phyloP scores from a whole-genome alignment of 1,284 basidiomycete species.

The Naganishia albida region DNA sequence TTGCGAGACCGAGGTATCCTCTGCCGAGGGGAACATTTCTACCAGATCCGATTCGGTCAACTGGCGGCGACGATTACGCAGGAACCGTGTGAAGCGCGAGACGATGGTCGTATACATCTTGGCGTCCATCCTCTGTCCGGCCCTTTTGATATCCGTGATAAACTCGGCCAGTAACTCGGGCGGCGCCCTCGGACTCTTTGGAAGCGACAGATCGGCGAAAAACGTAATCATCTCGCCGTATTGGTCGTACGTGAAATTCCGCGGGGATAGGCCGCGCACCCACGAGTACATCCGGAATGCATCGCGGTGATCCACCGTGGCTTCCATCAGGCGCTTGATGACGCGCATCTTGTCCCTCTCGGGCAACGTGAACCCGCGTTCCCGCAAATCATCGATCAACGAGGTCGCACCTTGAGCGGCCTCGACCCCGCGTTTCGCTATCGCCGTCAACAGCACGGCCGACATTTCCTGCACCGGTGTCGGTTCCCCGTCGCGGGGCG shows the following conservation, averaged over 20 bases:
- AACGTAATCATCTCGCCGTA: constrained; percentile 65
- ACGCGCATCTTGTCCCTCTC: constrained; percentile 59
- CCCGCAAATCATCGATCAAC: constrained; percentile 62
- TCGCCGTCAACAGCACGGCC: not conserved
- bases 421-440: constrained; percentile 23
- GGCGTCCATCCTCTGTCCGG: constrained; percentile 62
- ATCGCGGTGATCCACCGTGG: constrained; percentile 59
- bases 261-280: constrained; percentile 53
- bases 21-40: constrained; percentile 31
- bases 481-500: not conserved
- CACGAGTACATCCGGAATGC: constrained; percentile 66
- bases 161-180: constrained; percentile 72
- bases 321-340: constrained; percentile 64
- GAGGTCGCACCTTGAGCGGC: constrained; percentile 1
- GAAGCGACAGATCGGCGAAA: constrained; percentile 63
- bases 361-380: constrained; percentile 50
- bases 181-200: constrained; percentile 57
- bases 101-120: constrained; percentile 74
- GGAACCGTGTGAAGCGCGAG: constrained; percentile 25
- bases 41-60: constrained; percentile 10
- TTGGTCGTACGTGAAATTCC: constrained; percentile 60
- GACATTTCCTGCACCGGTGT: constrained; percentile 17
- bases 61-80: constrained; percentile 24
- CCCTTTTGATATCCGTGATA: constrained; percentile 76
- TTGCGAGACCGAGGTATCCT: constrained; percentile 34